Evolutionary conservation across 1,139 yeast species (phyloP), one percentile per base, ranked within the genome.

Genomic region (Zygosaccharomyces sapae): DNA sequence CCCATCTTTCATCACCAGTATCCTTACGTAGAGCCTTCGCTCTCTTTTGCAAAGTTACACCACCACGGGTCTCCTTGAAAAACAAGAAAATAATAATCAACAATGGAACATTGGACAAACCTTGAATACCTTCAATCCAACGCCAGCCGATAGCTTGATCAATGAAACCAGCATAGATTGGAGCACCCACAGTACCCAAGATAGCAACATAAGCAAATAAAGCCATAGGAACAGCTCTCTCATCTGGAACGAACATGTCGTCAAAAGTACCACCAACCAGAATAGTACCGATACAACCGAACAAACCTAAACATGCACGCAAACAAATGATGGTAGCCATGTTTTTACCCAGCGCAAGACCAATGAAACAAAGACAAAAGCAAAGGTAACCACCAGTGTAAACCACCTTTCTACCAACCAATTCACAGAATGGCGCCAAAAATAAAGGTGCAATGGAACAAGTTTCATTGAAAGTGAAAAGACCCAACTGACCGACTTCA

Each of bases 121-220:
- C 29, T 22, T 44, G 46, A n/a, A 44, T 44, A 39, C 46, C 40
- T 9, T 38, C 40, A 34, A 34, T 44, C 46, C 46, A 44, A 34
- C 41, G 46, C 46, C 46, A 44, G 27, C 42, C 40, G 19, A 44
- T 33, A 29, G 38, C 25, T 9, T 44, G 38, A 10, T 44, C 39
- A 25, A 44, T 39, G 16, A 44, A 38, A 44, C 46, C 46, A 9
- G 42, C 46, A 25, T 38, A 44, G 38, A 44, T 44, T 13, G 46
- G 46, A 16, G 42, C 43, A 24, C 40, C 38, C 29, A 44, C 43
- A n/a, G 46, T 38, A 38, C 46, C 46, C 12, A 38, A 33, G 18
- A 38, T 38, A 33, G 41, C 41, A 22, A 29, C 22, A 22, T 38
- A 38, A 7, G 41, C 31, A 13, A 38, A 38, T 2, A 38, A 13